Percentiles rank a stretch among this genome's conserved stretches.
phyloP scores from a whole-genome alignment of 2,329 filamentous ascomycete species.

The Magnaporthiopsis rhizophila region DNA sequence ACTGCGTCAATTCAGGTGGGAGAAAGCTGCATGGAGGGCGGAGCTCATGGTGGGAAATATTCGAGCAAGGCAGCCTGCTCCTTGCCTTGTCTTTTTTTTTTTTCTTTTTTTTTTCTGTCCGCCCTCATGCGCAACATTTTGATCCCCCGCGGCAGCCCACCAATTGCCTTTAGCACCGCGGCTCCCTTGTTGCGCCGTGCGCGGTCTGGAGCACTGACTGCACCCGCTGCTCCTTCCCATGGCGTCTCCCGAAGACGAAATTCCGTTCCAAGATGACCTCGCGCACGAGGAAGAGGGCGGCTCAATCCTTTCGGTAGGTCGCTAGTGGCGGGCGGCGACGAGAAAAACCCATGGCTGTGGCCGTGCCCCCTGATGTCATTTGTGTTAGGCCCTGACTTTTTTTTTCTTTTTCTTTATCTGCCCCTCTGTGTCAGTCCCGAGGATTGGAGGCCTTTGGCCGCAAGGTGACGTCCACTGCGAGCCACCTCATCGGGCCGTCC shows the following conservation, averaged over 20 bases:
- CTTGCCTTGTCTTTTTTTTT: neutral
- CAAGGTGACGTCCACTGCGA: conserved; percentile 90
- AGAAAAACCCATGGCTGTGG: neutral
- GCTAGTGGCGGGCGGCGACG: neutral
- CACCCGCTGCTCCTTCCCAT: conserved; percentile 10
- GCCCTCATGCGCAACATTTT: neutral
- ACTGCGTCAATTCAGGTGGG: neutral
- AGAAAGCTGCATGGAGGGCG: neutral
- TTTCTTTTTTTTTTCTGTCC: neutral
- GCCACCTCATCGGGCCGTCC: conserved; percentile 69
- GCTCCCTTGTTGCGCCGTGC: neutral
- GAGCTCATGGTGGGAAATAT: neutral
- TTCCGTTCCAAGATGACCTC: conserved; percentile 38
- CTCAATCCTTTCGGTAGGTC: conserved; percentile 32
- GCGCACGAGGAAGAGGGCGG: conserved; percentile 38
- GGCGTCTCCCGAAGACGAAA: conserved; percentile 28
- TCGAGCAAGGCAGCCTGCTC: neutral
- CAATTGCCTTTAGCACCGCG: neutral
- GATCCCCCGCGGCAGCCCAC: neutral
- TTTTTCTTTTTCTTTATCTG: neutral
- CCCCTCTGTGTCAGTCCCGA: conserved; percentile 51
- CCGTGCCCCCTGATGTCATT: neutral
- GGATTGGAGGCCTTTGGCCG: conserved; percentile 87
- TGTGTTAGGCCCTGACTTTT: neutral
- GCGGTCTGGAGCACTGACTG: conserved; percentile 7